Percentiles rank a stretch among this genome's conserved stretches.
Evolutionary conservation across 2,329 filamentous ascomycete species (phyloP).

Genomic region (Aspergillus fischeri): DNA sequence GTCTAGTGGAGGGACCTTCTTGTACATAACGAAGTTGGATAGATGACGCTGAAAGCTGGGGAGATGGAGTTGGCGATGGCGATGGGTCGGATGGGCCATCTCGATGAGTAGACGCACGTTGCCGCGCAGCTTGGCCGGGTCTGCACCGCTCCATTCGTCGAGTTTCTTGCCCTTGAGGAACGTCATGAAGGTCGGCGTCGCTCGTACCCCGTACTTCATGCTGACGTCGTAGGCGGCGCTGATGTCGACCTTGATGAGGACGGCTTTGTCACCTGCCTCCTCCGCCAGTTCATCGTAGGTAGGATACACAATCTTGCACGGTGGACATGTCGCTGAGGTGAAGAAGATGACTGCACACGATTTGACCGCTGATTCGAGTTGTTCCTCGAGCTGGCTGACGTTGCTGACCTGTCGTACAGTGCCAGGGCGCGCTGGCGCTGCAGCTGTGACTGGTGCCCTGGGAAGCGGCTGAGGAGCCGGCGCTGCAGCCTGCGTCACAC

Average conservation of each 20-base stretch:
- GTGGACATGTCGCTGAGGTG: conserved; percentile 79
- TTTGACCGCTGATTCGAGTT: conserved; percentile 56
- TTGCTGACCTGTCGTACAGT: conserved; percentile 60
- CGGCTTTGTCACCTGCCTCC: conserved; percentile 63
- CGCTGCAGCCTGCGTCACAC: conserved; percentile 57
- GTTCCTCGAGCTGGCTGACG: conserved; percentile 56
- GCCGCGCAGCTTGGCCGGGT: conserved; percentile 61
- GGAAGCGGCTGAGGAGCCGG: conserved; percentile 17
- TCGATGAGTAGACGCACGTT: conserved; percentile 72
- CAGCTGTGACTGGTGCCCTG: conserved; percentile 11
- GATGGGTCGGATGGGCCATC: conserved; percentile 71
- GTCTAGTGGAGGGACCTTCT: conserved; percentile 74
- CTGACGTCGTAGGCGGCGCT: conserved; percentile 62
- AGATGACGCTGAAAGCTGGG: conserved; percentile 64
- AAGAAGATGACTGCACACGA: conserved; percentile 85
- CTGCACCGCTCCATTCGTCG: conserved; percentile 76
- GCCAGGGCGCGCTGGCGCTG: conserved; percentile 25
- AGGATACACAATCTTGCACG: conserved; percentile 80
- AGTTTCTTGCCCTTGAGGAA: conserved; percentile 72
- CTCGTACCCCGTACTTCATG: conserved; percentile 62
- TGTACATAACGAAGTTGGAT: conserved; percentile 67
- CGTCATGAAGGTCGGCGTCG: conserved; percentile 85
- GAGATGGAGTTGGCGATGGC: conserved; percentile 66
- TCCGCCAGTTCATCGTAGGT: conserved; percentile 74
- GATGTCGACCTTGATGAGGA: conserved; percentile 80